A percentile compares a stretch with the other conserved stretches of the same genome.
Conservation (phyloP, 108 stramenopile species). For the Chaetoceros muelleri region DNA sequence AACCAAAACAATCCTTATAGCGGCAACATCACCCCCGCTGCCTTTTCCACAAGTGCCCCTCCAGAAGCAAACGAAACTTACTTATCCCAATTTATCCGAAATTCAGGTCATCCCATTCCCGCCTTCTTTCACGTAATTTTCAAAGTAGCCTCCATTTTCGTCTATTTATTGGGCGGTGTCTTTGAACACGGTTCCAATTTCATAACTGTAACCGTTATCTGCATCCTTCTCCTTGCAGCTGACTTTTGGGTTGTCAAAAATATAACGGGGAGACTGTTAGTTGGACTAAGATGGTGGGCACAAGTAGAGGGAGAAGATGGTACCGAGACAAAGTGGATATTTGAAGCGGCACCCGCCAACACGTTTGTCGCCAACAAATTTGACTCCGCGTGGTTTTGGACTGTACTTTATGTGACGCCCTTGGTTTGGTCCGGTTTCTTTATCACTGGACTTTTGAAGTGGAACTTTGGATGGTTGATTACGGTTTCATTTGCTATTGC, state of each 20-base stretch:
- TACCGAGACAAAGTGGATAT: conserved; percentile 82
- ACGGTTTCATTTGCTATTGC: conserved; percentile 70
- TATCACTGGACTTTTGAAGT: conserved; percentile 60
- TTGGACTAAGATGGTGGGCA: conserved; percentile 97
- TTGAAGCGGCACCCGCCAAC: conserved; percentile 53
- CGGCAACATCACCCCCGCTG: too few species aligned
- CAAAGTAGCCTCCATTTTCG: conserved; percentile 69
- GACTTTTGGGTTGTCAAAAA: conserved; percentile 98
- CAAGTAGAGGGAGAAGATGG: conserved; percentile 66
- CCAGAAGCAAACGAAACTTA: neutral
- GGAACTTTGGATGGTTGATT: conserved; percentile 84
- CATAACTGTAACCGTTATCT: conserved; percentile 81
- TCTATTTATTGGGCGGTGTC: conserved; percentile 82
- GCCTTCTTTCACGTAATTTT: conserved; percentile 88
- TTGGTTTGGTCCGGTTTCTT: conserved; percentile 61
- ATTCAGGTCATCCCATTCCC: conserved; percentile 76
- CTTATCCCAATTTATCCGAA: neutral
- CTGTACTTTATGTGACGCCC: conserved; percentile 81
- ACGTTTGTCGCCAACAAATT: conserved; percentile 32
- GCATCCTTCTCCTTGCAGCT: conserved; percentile 86
- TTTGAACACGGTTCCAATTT: conserved; percentile 54
- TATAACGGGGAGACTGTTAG: conserved; percentile 77
- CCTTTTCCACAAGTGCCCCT: too few species aligned
- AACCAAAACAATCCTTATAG: too few species aligned
- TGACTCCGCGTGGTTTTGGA: conserved; percentile 90